Percentiles rank a stretch among this genome's conserved stretches.
phyloP scores from a whole-genome alignment of 805 yeast species.

The Nakazawaea populi region DNA sequence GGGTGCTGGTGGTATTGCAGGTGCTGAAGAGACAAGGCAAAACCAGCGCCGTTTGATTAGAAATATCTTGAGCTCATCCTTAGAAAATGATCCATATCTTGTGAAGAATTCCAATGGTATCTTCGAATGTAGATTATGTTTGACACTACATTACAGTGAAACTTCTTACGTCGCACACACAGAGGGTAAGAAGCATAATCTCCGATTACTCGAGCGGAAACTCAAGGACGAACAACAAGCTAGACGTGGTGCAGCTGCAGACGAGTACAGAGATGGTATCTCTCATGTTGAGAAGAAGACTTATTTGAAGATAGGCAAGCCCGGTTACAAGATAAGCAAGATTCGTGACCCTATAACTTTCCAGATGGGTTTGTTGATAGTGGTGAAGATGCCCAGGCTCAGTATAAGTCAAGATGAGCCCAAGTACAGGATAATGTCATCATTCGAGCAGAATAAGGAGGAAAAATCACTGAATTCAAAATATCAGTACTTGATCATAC shows the following conservation, averaged over 20 bases:
- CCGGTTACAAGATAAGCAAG: conserved; percentile 63
- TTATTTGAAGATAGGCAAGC: conserved; percentile 64
- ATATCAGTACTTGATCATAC: conserved; percentile 67
- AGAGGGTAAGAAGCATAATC: conserved; percentile 77
- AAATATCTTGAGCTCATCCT: conserved; percentile 47
- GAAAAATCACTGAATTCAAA: conserved; percentile 34
- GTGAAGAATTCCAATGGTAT: conserved; percentile 79
- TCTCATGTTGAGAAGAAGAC: conserved; percentile 38
- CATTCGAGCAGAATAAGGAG: conserved; percentile 58
- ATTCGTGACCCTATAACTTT: conserved; percentile 55
- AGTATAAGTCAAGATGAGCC: conserved; percentile 33
- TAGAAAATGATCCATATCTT: conserved; percentile 75
- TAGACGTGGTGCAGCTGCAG: conserved; percentile 1
- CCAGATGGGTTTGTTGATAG: conserved; percentile 61
- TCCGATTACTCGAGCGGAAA: conserved; percentile 63
- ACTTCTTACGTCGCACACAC: conserved; percentile 80
- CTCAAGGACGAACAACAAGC: conserved; percentile 22
- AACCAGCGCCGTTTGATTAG: conserved; percentile 64
- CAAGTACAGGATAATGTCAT: conserved; percentile 68
- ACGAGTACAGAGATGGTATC: conserved; percentile 17
- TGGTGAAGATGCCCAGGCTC: conserved; percentile 49
- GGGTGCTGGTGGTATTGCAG: conserved; percentile 89
- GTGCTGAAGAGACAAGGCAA: conserved; percentile 59
- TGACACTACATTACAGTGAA: conserved; percentile 76
- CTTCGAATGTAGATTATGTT: conserved; percentile 78